phyloP scores from a whole-genome alignment of 352 stramenopile genomes.

The Phytophthora nicotianae region DNA sequence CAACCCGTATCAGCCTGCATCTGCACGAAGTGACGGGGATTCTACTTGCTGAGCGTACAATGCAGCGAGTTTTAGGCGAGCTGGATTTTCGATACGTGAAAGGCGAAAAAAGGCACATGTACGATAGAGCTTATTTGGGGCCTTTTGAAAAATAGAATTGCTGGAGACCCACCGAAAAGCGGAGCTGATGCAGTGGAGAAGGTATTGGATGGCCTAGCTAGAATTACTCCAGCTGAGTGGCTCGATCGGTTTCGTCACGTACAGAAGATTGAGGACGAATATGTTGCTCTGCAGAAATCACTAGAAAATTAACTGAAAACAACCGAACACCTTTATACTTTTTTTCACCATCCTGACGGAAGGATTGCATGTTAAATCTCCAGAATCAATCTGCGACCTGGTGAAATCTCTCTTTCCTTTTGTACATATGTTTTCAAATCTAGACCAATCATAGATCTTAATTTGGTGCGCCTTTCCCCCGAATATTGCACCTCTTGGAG shows the following conservation, averaged over 20 bases:
- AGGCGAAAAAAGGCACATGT: not conserved
- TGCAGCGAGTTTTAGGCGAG: not conserved
- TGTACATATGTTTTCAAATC: not conserved
- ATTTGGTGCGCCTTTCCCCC: not conserved
- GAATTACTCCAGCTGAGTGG: no score
- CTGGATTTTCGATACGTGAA: not conserved
- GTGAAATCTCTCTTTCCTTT: not conserved
- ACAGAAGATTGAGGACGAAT: constrained; percentile 5
- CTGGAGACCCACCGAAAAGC: not conserved
- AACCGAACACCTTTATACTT: not conserved
- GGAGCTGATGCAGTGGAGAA: not conserved
- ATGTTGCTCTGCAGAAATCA: not conserved
- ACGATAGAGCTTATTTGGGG: constrained; percentile 16
- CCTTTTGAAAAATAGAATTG: not conserved
- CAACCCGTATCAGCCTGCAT: not conserved
- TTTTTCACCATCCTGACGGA: not conserved
- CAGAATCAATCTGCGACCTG: not conserved
- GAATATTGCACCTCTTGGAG: not conserved
- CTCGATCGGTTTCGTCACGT: constrained; percentile 1
- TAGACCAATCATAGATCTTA: not conserved
- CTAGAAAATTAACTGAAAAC: not conserved
- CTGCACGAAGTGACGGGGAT: not conserved
- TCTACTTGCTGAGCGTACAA: not conserved
- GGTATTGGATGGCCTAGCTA: no score
- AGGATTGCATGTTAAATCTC: not conserved